Base-by-base conservation (phyloP, 305 asterid genomes). In the Fraxinus sp. region DNA sequence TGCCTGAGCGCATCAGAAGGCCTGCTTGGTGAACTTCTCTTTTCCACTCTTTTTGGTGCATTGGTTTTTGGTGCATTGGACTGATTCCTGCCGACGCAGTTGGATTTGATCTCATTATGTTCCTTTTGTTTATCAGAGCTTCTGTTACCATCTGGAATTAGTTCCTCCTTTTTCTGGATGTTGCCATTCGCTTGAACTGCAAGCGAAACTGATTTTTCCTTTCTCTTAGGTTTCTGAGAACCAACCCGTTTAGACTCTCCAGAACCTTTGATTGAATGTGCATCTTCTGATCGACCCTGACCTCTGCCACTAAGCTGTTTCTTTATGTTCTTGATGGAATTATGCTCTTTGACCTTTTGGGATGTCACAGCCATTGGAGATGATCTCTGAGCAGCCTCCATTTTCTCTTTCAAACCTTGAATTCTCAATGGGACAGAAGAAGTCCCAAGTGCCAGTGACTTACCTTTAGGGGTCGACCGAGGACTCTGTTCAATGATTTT, bases 401-500 rank as follows among this genome's bases (percentile, higher is more conserved):
- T 87, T 83, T 85, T 93, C 82, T 91, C 94, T 86, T 88, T 92
- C 87, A 92, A 83, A 78, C 88, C 92, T 83, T 90, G 93, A 83
- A 89, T 87, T 87, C 91, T 92, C 84, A 90, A 82, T 5, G 97
- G 92, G 82, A 88, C 84, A 83, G 98, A 92, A 77, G 98, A 89
- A 72, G 95, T 85, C 77, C 94, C 92, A 9, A 90, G 83, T 30
- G 90, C 82, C 35, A 91, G 89, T 41, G 84, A 84, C 85, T 84
- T 93, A 13, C 87, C 93, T 76, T 90, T 92, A 68, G 84, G 18
- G 22, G 88, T 83, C 22, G 95, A 87, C 81, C 93, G 89, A 76
- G 99, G 98, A 86, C 94, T 95, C 86, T 93, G 98, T 85, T 93
- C 98, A 7, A 95, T 92, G 39, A 96, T 92, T 87, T 89, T 96